Base-by-base conservation (phyloP, 352 stramenopile species). In the Vaucheria bursata region DNA sequence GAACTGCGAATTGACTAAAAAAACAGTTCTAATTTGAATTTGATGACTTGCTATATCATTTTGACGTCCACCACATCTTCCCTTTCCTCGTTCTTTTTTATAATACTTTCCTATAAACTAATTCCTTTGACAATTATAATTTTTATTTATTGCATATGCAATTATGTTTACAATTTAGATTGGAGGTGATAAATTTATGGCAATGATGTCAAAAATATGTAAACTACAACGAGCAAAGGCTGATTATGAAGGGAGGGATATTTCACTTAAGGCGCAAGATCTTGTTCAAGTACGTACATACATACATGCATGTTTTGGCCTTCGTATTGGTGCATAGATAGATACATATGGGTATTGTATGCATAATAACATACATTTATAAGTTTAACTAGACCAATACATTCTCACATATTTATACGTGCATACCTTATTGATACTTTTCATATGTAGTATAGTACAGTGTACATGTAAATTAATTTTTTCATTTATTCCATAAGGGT, bases 121-220 rank as follows among this genome's bases (percentile, higher is more conserved):
- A n/a, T n/a, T n/a, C n/a, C n/a, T n/a, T n/a, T n/a, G n/a, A n/a
- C n/a, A n/a, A n/a, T n/a, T n/a, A n/a, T n/a, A n/a, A n/a, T n/a
- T n/a, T n/a, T n/a, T n/a, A n/a, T n/a, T n/a, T n/a, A n/a, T n/a
- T n/a, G n/a, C n/a, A n/a, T n/a, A n/a, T n/a, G n/a, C n/a, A n/a
- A n/a, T 72, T 32, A 25, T 38, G 1, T 32, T 2, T 38, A 35
- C 31, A 31, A 12, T 38, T 29, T 35, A 72, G 65, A 40, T 72
- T 40, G 65, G 65, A 36, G 65, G 65, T 40, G 65, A 72, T 29
- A 72, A 72, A 35, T 72, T 72, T 40, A 72, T 72, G 65, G 2
- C 29, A 7, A 2, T 72, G 2, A 72, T 72, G 6, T 29, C 65
- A 2, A 72, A 72, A 35, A 29, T 72, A 35, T 72, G 65, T 40